Evolutionary conservation across 495 filamentous ascomycete species (phyloP), one percentile per base, ranked within the genome.

Genomic region (Collariella sp.): DNA sequence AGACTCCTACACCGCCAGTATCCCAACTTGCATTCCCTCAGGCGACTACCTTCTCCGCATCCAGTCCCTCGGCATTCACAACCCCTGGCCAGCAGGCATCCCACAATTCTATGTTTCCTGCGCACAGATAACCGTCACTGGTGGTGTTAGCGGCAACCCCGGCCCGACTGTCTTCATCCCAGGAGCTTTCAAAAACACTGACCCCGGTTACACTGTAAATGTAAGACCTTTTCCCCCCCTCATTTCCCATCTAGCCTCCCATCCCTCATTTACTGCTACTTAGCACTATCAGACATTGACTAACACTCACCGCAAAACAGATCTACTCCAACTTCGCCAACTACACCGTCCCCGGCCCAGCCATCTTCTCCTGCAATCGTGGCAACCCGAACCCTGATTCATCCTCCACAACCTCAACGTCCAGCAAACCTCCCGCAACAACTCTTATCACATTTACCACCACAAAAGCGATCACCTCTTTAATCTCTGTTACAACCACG

Each of bases 21-120:
- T 85, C 55, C 82, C 82, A 3, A 62, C 67, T 43, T 72, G 70
- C 46, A 68, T 82, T 54, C 73, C 79, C 0, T 64, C 61, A 26
- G 83, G 83, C 42, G 77, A 84, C 39, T 86, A 86, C 56, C 79
- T 86, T 29, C 61, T 85, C 43, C 72, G 83, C 4, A 79, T 80
- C 50, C 80, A 85, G 62, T 72, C 74, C 24, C 72, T 85, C n/a
- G 81, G 70, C 29, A 77, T 83, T 65, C 79, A 84, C 70, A 83
- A 83, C 63, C 65, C 65, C 19, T 67, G 59, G 56, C 78, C 78
- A 15, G 72, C 71, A 11, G 69, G 60, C 26, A 74, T 69, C 20
- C 76, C 68, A 35, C 73, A 75, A 62, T 83, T 79, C 64, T 83
- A 83, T 59, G 68, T 83, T 59, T 62, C 65, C 38, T 86, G 83